Conservation (phyloP, 106 monocot species). For the Vanilla planifolia region DNA sequence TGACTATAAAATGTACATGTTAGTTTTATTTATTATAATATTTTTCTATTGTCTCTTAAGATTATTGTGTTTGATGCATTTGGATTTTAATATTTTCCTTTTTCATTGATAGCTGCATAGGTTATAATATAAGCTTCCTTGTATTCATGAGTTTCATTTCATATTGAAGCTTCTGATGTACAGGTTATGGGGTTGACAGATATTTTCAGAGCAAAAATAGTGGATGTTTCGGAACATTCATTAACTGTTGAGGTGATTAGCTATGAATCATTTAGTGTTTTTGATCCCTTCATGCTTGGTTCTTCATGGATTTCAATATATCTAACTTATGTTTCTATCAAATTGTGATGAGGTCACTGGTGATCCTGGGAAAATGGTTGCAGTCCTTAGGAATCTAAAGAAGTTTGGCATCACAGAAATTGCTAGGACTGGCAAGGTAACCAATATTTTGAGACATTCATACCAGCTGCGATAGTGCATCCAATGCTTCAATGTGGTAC, state of each 20-base stretch:
- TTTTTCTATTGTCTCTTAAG: too few relatives aligned
- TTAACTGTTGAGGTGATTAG: conserved; percentile 68
- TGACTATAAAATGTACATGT: too few relatives aligned
- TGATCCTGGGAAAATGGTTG: conserved; percentile 94
- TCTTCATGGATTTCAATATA: neutral
- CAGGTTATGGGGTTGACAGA: conserved; percentile 90
- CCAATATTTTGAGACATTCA: conserved; percentile 1
- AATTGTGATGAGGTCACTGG: conserved; percentile 65
- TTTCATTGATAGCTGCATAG: neutral
- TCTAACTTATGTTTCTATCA: neutral
- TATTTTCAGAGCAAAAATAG: conserved; percentile 82
- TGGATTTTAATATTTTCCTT: neutral
- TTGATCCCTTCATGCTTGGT: neutral
- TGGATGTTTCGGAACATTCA: conserved; percentile 83
- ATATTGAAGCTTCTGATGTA: conserved; percentile 10
- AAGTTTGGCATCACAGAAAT: conserved; percentile 97
- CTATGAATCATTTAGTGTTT: conserved; percentile 8
- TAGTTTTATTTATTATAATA: too few relatives aligned
- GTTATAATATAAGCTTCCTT: neutral
- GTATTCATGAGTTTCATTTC: neutral
- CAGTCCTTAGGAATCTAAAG: conserved; percentile 64
- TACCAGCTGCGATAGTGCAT: neutral
- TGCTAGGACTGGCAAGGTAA: conserved; percentile 94
- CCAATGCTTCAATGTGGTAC: conserved; percentile 1
- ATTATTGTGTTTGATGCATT: neutral